Evolutionary conservation across 2,329 filamentous ascomycete genomes (phyloP).

Genomic region (Xylariaceae sp.): DNA sequence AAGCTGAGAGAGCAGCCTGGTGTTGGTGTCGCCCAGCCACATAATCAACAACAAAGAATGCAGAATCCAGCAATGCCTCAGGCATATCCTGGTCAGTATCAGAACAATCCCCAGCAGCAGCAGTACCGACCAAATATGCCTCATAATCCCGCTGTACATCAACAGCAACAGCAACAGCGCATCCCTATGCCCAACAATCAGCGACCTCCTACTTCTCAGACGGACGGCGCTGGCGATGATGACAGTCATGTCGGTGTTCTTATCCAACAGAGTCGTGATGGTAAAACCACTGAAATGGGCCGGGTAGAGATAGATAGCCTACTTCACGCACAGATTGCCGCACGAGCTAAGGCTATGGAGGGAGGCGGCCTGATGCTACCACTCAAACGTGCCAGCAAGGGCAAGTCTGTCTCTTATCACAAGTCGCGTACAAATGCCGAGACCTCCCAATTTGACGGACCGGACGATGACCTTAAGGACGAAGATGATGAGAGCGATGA

Average conservation of each 20-base stretch:
- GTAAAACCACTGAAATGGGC: conserved; percentile 62
- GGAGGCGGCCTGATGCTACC: conserved; percentile 79
- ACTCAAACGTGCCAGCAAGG: conserved; percentile 61
- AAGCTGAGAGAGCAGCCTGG: conserved; percentile 55
- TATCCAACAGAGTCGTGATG: conserved; percentile 61
- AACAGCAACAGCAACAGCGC: conserved; percentile 42
- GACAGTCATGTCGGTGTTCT: conserved; percentile 66
- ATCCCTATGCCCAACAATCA: conserved; percentile 50
- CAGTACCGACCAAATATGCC: conserved; percentile 31
- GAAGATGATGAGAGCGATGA: conserved; percentile 68
- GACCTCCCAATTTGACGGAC: conserved; percentile 66
- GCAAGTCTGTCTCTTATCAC: conserved; percentile 41
- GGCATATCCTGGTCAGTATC: conserved; percentile 35
- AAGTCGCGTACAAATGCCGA: conserved; percentile 38
- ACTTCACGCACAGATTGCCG: conserved; percentile 72
- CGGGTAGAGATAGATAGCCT: conserved; percentile 71
- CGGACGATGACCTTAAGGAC: conserved; percentile 61
- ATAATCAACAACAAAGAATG: conserved; percentile 39
- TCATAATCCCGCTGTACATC: conserved; percentile 33
- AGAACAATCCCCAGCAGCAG: conserved; percentile 42
- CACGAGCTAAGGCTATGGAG: conserved; percentile 72
- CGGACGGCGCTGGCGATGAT: conserved; percentile 74
- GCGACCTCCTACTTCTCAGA: conserved; percentile 62
- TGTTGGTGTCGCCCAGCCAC: conserved; percentile 34
- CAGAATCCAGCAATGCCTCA: conserved; percentile 33